Percentiles rank a stretch among this genome's conserved stretches.
phyloP scores from a whole-genome alignment of 306 rosid genomes.

The barrel medic (Medicago truncatula) region MtrunA17r5.0-ANR NC_053047.1:9590001-9590500 shows the following conservation, averaged over 20 bases:
- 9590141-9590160: background rate
- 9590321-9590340: slow-evolving; percentile 33
- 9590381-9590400: slow-evolving; percentile 10
- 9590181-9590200: slow-evolving; percentile 97
- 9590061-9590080: slow-evolving; percentile 15
- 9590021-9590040: slow-evolving; percentile 40
- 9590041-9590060: slow-evolving; percentile 21
- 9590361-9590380: background rate
- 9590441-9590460: slow-evolving; percentile 93
- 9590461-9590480: slow-evolving; percentile 72
- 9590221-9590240: slow-evolving; percentile 90
- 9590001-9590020: slow-evolving; percentile 92
- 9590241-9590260: slow-evolving; percentile 89
- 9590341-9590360: slow-evolving; percentile 26
- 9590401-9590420: slow-evolving; percentile 26
- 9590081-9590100: slow-evolving; percentile 5
- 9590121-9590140: background rate
- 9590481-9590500: slow-evolving; percentile 83
- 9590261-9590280: slow-evolving; percentile 97
- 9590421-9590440: slow-evolving; percentile 52
- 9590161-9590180: slow-evolving; percentile 77
- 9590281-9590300: slow-evolving; percentile 93
- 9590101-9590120: slow-evolving; percentile 11
- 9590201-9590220: slow-evolving; percentile 91
- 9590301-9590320: slow-evolving; percentile 91